These are phyloP conservation scores for Amoebophrya sp. DNA, from an alignment of 169 alveolate genomes.

Conservation along the genomic window DNA sequence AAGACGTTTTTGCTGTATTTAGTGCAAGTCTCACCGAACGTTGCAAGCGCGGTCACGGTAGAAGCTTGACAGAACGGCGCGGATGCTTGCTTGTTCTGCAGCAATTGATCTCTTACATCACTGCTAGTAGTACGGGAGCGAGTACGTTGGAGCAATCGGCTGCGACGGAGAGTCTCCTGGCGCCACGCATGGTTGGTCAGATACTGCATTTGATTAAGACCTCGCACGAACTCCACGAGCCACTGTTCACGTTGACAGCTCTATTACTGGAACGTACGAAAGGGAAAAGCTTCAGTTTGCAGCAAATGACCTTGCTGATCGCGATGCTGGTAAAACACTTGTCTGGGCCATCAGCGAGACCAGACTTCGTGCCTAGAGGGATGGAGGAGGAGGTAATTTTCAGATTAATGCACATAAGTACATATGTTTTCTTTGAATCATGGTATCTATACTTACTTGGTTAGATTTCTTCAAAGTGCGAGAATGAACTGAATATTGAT, in stretches of 20 bases:
- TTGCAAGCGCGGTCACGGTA: too few relatives aligned
- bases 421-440: background rate
- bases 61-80: too few relatives aligned
- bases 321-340: background rate
- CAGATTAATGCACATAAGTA: background rate
- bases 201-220: background rate
- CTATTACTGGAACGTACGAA: background rate
- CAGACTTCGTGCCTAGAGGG: background rate
- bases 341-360: background rate
- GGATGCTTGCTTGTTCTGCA: background rate
- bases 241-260: background rate
- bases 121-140: too few relatives aligned
- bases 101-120: too few relatives aligned
- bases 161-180: too few relatives aligned
- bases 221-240: conserved; percentile 16
- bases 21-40: too few relatives aligned
- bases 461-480: too few relatives aligned
- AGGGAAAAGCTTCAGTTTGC: background rate
- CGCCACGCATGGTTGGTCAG: too few relatives aligned
- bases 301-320: background rate
- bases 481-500: too few relatives aligned
- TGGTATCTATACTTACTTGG: background rate
- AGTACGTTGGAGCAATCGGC: too few relatives aligned
- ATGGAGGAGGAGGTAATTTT: background rate
- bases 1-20: too few relatives aligned